Base-by-base conservation (phyloP, 164 flowering plant species). In the Vitis rotundifolia region DNA sequence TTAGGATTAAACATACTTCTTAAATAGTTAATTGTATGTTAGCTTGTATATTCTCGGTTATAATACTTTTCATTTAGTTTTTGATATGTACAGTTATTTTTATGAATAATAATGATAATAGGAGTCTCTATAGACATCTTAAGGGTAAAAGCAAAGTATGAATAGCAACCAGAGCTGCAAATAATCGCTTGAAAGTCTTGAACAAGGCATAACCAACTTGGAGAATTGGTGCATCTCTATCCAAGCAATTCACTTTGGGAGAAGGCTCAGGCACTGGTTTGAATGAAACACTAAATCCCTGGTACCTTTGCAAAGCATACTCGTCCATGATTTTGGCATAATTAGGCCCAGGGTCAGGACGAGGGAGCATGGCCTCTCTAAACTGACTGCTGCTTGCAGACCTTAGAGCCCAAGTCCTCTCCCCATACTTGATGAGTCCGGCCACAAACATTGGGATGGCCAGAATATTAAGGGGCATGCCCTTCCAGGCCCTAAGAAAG, bases 271-370 rank as follows among this genome's bases (percentile, higher is more conserved):
- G 1, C 13, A 9, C 13, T 12, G 13, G 52, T 9, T 9, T 12
- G 12, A 9, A 12, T 8, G 13, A 50, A 50, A 12, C 52, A 9
- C 5, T 50, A 9, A 9, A 50, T 1, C 52, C 52, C 4, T 19
- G 60, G 16, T 26, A 7, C 16, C 1, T 5, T 18, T 10, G 16
- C 28, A 16, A 4, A 29, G 37, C 29, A 13, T 19, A n/a, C n/a
- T n/a, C 68, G 44, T 64, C 79, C 70, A 69, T 71, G 49, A 68
- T 66, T 49, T 68, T 59, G 62, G 70, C 64, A 68, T 72, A 68
- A 31, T 68, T 61, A 18, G 76, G 76, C 1, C 76, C 71, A n/a
- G 73, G 54, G 57, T 76, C 71, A 37, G 76, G 73, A 11, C 47
- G 9, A 0, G 71, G 57, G 11, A 73, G 66, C 61, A 65, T 28